Base-by-base conservation (phyloP, 805 yeast species). In the Wickerhamiella allomyrinae region DNA sequence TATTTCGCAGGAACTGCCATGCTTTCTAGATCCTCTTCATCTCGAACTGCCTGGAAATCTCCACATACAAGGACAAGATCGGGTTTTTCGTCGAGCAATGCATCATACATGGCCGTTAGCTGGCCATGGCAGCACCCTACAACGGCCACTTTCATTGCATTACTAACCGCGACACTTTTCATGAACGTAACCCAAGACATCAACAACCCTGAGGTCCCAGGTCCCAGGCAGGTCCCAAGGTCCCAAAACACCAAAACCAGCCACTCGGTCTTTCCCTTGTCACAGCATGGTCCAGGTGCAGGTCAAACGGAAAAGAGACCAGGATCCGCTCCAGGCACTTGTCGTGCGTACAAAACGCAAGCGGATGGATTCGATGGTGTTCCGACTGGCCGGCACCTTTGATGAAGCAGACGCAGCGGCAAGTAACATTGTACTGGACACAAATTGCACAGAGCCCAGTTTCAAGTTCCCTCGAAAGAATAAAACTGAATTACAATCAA, bases 271-370 rank as follows among this genome's bases (percentile, higher is more conserved):
- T n/a, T n/a, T n/a, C n/a, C n/a, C n/a, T n/a, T n/a, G n/a, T n/a
- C n/a, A n/a, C n/a, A n/a, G n/a, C n/a, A 37, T 20, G 44, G 48
- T 29, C 27, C 67, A 80, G 20, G 76, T 89, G 34, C 71, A 95
- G 45, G 81, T 89, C 57, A 89, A 91, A 60, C 71, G 97, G 45
- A 79, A 80, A 55, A 69, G 95, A 46, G 77, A 75, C 41, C 91
- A 85, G 53, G 95, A 84, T 50, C 94, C 96, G 2, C 67, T 89
- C 20, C 85, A 82, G 51, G 94, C 95, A 1, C 67, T 87, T 52
- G 45, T 53, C 23, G 42, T 51, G 6, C 41, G 46, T 14, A 44
- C 42, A 9, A 50, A 54, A 34, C 47, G 54, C 33, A 45, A 44
- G 36, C 25, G 46, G 15, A 19, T 25, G 7, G 52, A 36, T 14